Conservation (phyloP, 1,284 basidiomycete genomes). For the Bjerkandera adusta region DNA sequence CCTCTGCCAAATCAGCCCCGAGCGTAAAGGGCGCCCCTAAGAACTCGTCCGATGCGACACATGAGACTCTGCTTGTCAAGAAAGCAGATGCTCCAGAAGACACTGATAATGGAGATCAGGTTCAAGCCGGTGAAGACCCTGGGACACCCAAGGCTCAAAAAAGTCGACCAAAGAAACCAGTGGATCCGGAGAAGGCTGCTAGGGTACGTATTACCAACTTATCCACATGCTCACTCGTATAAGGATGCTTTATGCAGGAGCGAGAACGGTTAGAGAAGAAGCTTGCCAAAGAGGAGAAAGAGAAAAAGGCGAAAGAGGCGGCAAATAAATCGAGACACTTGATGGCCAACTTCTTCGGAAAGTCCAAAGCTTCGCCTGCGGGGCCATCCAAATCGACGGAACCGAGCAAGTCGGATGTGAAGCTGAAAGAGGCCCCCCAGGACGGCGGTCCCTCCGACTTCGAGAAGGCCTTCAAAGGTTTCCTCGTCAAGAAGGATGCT, state of each 20-base stretch:
- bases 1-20: conserved; percentile 45
- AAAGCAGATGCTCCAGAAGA: background rate
- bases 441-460: conserved; percentile 55
- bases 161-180: conserved; percentile 46
- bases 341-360: conserved; percentile 74
- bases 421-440: background rate
- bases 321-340: conserved; percentile 71
- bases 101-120: conserved; percentile 4
- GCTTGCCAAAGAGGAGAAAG: conserved; percentile 58
- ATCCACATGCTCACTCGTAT: background rate
- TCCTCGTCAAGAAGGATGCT: conserved; percentile 70
- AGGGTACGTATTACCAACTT: conserved; percentile 49
- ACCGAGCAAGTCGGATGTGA: conserved; percentile 29
- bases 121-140: conserved; percentile 34
- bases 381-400: conserved; percentile 18
- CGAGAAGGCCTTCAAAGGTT: conserved; percentile 72
- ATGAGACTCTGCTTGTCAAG: background rate
- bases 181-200: conserved; percentile 57
- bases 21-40: background rate
- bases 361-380: conserved; percentile 39
- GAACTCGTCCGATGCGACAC: background rate
- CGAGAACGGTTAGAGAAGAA: conserved; percentile 67
- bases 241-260: conserved; percentile 40
- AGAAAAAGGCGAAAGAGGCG: conserved; percentile 67
- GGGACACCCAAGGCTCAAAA: conserved; percentile 16